A percentile compares a stretch with the other conserved stretches of the same genome.
Conservation (phyloP, 176 grass and related monocot species). For the Thalia dealbata region DNA sequence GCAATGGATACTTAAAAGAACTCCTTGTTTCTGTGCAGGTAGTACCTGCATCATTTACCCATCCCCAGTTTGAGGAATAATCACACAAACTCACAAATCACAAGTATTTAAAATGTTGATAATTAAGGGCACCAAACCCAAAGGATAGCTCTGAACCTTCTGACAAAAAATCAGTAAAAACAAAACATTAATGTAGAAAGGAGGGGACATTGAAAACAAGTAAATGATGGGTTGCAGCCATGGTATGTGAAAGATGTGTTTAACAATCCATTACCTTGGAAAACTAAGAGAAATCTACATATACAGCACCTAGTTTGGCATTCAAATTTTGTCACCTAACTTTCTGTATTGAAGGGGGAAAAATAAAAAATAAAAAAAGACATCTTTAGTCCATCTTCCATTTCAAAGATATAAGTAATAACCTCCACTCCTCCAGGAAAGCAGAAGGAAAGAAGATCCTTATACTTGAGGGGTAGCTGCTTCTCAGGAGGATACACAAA, state of each 20-base stretch:
- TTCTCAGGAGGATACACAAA: slow-evolving; percentile 92
- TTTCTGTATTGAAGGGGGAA: too few species aligned
- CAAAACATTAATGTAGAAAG: not conserved
- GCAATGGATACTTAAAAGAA: too few species aligned
- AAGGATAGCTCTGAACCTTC: not conserved
- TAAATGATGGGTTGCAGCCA: not conserved
- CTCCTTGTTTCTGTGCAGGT: too few species aligned
- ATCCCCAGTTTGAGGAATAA: too few species aligned
- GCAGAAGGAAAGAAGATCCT: slow-evolving; percentile 93
- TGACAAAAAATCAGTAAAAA: not conserved
- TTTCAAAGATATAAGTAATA: not conserved
- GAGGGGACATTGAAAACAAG: not conserved
- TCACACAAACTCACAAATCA: too few species aligned
- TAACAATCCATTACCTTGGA: not conserved
- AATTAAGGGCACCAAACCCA: not conserved
- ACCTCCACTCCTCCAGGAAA: slow-evolving; percentile 97
- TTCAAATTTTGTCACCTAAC: not conserved
- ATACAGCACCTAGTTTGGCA: not conserved
- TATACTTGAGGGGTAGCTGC: slow-evolving; percentile 83
- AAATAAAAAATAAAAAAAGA: too few species aligned
- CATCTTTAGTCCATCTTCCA: not conserved
- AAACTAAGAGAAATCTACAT: not conserved
- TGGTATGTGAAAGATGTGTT: not conserved
- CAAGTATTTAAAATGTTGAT: not conserved
- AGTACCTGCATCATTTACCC: too few species aligned